Evolutionary conservation across 2,329 filamentous ascomycete species (phyloP).

Genomic region (Xylariaceae sp.): DNA sequence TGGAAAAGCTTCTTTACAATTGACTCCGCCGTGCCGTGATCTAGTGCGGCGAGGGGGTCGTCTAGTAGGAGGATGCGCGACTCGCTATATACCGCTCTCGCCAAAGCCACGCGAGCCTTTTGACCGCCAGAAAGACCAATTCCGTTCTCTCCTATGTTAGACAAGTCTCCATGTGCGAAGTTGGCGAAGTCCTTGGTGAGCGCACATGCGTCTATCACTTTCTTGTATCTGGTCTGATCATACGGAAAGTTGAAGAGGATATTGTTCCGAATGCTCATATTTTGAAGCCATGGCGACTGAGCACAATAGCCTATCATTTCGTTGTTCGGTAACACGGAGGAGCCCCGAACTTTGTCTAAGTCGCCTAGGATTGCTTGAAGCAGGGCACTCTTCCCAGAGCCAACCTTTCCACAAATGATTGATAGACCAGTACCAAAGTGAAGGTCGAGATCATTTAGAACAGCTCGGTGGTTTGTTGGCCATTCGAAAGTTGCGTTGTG

Average conservation of each 20-base stretch:
- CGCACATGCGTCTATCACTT: slow-evolving; percentile 59
- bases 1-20: slow-evolving; percentile 61
- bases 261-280: slow-evolving; percentile 62
- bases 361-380: slow-evolving; percentile 58
- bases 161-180: slow-evolving; percentile 55
- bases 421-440: slow-evolving; percentile 48
- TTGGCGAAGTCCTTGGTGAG: slow-evolving; percentile 51
- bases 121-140: slow-evolving; percentile 62
- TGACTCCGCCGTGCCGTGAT: slow-evolving; percentile 57
- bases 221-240: slow-evolving; percentile 52
- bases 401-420: slow-evolving; percentile 56
- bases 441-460: slow-evolving; percentile 45
- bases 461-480: slow-evolving; percentile 60
- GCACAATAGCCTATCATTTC: slow-evolving; percentile 54
- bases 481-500: slow-evolving; percentile 70
- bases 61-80: slow-evolving; percentile 57
- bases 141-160: slow-evolving; percentile 58
- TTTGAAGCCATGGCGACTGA: slow-evolving; percentile 63
- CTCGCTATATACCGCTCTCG: slow-evolving; percentile 57
- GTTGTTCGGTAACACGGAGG: slow-evolving; percentile 41
- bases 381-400: slow-evolving; percentile 58
- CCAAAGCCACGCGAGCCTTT: slow-evolving; percentile 59
- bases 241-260: slow-evolving; percentile 59
- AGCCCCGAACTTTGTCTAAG: slow-evolving; percentile 60
- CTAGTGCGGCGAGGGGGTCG: slow-evolving; percentile 60